A percentile compares a stretch with the other conserved stretches of the same genome.
These are phyloP conservation scores for Trichoderma sp. DNA, from an alignment of 2,329 filamentous ascomycete species.

Conservation along the genomic window DNA sequence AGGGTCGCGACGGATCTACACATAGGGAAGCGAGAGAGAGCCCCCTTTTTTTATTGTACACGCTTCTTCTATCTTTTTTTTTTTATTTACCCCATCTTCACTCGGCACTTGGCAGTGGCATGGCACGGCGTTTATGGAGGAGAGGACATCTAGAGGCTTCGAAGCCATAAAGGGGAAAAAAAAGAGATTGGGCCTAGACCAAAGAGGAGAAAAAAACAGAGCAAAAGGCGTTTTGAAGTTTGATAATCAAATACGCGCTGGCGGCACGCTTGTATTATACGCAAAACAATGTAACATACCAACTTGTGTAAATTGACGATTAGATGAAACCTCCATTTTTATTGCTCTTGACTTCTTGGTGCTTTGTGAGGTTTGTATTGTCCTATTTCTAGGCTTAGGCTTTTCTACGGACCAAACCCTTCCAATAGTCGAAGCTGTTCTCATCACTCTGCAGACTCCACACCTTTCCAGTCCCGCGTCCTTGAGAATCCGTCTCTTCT, in stretches of 20 bases:
- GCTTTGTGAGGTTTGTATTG: not conserved
- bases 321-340: conserved; percentile 7
- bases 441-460: conserved; percentile 92
- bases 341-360: not conserved
- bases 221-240: conserved; percentile 17
- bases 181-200: conserved; percentile 32
- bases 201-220: conserved; percentile 23
- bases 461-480: conserved; percentile 72
- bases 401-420: conserved; percentile 81
- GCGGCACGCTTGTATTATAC: conserved; percentile 28
- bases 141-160: conserved; percentile 34
- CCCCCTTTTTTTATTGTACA: conserved; percentile 34
- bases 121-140: conserved; percentile 52
- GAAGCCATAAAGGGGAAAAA: conserved; percentile 30
- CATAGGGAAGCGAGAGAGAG: not conserved
- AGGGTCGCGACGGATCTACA: not conserved
- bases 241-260: conserved; percentile 14
- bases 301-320: conserved; percentile 22
- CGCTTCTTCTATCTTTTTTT: not conserved
- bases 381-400: conserved; percentile 43
- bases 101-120: conserved; percentile 57
- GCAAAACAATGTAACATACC: conserved; percentile 7
- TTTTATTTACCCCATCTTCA: conserved; percentile 51
- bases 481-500: conserved; percentile 76
- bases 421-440: conserved; percentile 98